A percentile compares a stretch with the other conserved stretches of the same genome.
Evolutionary conservation across 2,329 filamentous ascomycete species (phyloP).

Genomic region (Didymella sp.): DNA sequence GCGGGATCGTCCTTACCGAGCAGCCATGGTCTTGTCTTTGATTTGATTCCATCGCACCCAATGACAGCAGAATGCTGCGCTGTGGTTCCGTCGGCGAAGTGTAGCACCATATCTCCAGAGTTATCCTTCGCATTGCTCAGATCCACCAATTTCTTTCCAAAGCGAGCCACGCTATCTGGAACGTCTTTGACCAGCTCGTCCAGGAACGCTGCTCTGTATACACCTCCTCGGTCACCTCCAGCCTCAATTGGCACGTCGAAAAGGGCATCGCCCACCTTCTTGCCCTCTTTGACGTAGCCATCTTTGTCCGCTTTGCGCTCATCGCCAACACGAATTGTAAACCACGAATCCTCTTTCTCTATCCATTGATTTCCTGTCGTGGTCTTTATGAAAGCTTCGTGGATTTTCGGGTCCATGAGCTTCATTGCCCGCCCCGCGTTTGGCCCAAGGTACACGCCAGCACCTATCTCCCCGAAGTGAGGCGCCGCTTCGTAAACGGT

Average conservation of each 20-base stretch:
- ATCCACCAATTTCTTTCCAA: conserved; percentile 52
- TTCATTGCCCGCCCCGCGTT: conserved; percentile 64
- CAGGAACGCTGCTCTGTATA: conserved; percentile 60
- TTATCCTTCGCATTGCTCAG: conserved; percentile 39
- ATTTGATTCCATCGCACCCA: conserved; percentile 72
- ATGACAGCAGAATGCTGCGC: conserved; percentile 60
- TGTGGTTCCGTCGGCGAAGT: conserved; percentile 57
- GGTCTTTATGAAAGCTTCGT: conserved; percentile 52
- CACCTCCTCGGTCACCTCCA: conserved; percentile 41
- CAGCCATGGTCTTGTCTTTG: conserved; percentile 61
- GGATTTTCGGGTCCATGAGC: conserved; percentile 56
- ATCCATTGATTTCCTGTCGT: conserved; percentile 49
- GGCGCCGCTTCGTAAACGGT: conserved; percentile 64
- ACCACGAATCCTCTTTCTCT: conserved; percentile 35
- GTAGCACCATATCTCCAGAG: conserved; percentile 46
- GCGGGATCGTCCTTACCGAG: conserved; percentile 56
- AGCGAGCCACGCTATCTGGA: conserved; percentile 53
- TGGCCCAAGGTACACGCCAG: conserved; percentile 64
- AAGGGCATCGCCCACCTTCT: conserved; percentile 41
- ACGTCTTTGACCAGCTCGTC: conserved; percentile 59
- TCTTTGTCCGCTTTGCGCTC: conserved; percentile 40
- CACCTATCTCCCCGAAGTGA: conserved; percentile 64
- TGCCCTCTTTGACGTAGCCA: conserved; percentile 36
- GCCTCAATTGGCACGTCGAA: conserved; percentile 39
- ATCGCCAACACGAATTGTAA: conserved; percentile 45